Base-by-base conservation (phyloP, 2,329 filamentous ascomycete species). In the Alternaria arborescens region DNA sequence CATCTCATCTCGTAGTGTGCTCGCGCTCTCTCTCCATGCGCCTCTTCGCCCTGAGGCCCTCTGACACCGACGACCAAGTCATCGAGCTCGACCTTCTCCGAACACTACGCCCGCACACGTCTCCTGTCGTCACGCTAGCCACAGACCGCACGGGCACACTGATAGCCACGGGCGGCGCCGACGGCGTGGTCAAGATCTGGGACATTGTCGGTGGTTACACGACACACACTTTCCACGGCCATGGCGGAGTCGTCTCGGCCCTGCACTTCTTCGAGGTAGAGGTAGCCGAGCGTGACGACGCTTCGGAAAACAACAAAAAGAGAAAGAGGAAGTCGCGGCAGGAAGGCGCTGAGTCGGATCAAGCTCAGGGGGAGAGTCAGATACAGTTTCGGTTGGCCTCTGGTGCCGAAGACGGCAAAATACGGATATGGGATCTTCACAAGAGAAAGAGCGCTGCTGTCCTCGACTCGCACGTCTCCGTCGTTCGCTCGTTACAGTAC, bases 1-100 rank as follows among this genome's bases (percentile, higher is more conserved):
- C 89, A 8, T 93, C 92, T 26, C 93, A 97, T 78, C 86, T 98
- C 56, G 89, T 97, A 66, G 83, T 96, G 69, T 98, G 94, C 82
- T 99, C 95, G 18, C 89, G 94, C 68, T 98, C 94, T n/a, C 85
- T 97, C 55, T 94, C 93, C 7, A 96, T 98, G 93, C 91, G 92
- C 74, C 93, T 98, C 67, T 98, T 92, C 80, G 82, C 90, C 18
- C 84, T 99, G 26, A 85, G 85, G 52, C 82, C 84, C 26, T 87
- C 87, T 20, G 82, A 82, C 54, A 78, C 83, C 28, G 83, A 86
- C 20, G 83, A 86, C 38, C 83, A 84, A 94, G 62, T 86, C 89
- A 54, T 78, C 34, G 58, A 75, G 38, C 80, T 89, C 20, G 88
- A 89, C 51, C 87, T 96, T 16, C 77, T 91, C 16, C 88, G 93